Evolutionary conservation across 2,329 filamentous ascomycete genomes (phyloP), one percentile per base, ranked within the genome.

Genomic region (Claviceps pazoutovae): DNA sequence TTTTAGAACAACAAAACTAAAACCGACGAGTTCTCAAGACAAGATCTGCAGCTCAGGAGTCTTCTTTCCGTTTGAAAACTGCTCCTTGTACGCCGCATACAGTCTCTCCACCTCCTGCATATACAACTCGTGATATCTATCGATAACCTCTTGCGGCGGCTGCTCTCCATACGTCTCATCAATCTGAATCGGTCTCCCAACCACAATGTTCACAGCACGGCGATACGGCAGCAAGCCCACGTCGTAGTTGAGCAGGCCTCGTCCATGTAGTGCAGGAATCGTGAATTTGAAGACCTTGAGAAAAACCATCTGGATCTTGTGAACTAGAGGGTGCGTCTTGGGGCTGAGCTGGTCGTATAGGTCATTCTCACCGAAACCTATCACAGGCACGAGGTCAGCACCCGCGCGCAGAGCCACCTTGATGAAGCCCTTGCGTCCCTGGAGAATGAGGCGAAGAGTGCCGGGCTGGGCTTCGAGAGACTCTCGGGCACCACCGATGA

Each of bases 161-260:
- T 82, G 79, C 37, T 61, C 57, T n/a, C 64, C 66, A 43, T 78
- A 71, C 19, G 75, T 69, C 55, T 76, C 75, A 49, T 78, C 70
- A 5, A 95, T 84, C 56, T 74, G 73, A 55, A 96, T 88, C 0
- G 91, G 89, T 50, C 79, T 76, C 3, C 91, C 91, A 14, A 95
- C 86, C 13, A 98, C 90, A 47, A 96, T 80, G 63, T 97, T 93
- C 54, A 98, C 73, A 11, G 88, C 84, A 49, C 83, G 76, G 13
- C 93, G 82, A 66, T 96, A 97, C 0, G 93, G 93, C 87, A 97
- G 89, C 60, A 97, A 72, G 4, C 93, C 93, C 14, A 96, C 88
- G 65, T 98, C 93, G 64, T 98, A 97, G 67, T 98, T 98, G 71
- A 97, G 95, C 42, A 97, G 83, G 13, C 91, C 91, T 26, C 90